Base-by-base conservation (phyloP, 345 rosid species). In the Sonneratia alba region DNA sequence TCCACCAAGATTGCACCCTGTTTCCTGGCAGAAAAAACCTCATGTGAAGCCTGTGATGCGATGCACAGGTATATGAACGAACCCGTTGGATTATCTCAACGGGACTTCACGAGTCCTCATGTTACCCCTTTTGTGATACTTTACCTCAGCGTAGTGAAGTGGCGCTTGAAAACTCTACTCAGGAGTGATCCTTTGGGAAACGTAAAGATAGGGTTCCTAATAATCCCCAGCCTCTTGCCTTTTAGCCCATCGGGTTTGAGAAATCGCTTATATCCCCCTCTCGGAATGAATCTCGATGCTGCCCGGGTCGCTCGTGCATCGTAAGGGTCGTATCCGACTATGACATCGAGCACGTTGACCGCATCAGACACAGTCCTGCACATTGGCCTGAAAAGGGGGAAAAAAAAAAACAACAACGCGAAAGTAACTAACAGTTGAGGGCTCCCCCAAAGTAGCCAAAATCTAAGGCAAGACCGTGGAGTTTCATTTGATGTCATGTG, bases 221-320 rank as follows among this genome's bases (percentile, higher is more conserved):
- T 70, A 16, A 81, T 55, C 27, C 83, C 83, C 38, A 81, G n/a
- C 56, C 77, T 77, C 70, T 77, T 81, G 64, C 79, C 81, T 6
- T 21, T 70, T 21, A 78, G 73, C 0, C 73, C 78, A 27, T 66
- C 70, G 21, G 34, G 53, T 22, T 74, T 77, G 73, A 81, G 76
- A 45, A 79, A 83, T 53, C 81, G 81, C 45, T 56, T 79, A 64
- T 79, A 83, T 19, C 86, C 84, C 79, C 84, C 66, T 13, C 9
- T 27, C 27, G 81, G 81, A 14, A 77, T 67, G 66, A 22, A 77
- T 72, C 75, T 70, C 18, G 74, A 63, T 24, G 81, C 81, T 59
- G 70, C 79, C 27, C 14, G 22, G 15, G 81, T 81, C 19, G 75
- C 81, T 24, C 47, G 67, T 19, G 47, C 22, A 21, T 81, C 83